Evolutionary conservation across 495 filamentous ascomycete genomes (phyloP), one percentile per base, ranked within the genome.

Genomic region (Xylaria acuta): DNA sequence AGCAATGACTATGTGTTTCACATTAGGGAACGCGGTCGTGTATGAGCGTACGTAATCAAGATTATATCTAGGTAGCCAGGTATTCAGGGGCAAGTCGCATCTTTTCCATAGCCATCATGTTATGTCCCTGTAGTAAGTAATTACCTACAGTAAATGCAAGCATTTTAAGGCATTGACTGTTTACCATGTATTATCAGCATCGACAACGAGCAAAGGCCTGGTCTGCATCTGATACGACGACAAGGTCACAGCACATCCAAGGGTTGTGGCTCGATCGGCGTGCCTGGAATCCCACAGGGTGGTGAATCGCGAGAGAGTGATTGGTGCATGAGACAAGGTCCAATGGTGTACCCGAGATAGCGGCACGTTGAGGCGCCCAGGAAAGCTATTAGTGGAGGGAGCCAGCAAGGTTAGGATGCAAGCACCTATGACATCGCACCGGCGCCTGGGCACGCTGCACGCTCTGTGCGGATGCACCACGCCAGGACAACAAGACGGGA

Each of bases 321-420:
- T 71, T 71, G 69, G 69, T 18, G 6, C n/a, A 38, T 49, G 45
- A 0, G 47, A 43, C 14, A 16, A 18, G 69, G 51, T 43, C 69
- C 69, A 71, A 71, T 71, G 36, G 69, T 30, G 56, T 32, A 30
- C 59, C 69, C 45, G 60, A 45, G 45, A 63, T 71, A 54, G 22
- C 69, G 59, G 69, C 69, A 71, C 69, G 69, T 71, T 71, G 59
- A 71, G 59, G 47, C 60, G 59, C 41, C 36, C 18, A 40, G 58
- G 47, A 41, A 53, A 71, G 9, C 14, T 43, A 64, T 70, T 70
- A 71, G 69, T 64, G 69, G 69, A 71, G 58, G 47, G 32, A 64
- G 27, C 69, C 58, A 63, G 18, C 67, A 70, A 34, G 67, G 68
- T 70, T 40, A 20, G 25, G 63, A 43, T 5, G 11, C 60, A 27